Evolutionary conservation across 2,329 filamentous ascomycete genomes (phyloP).

Genomic region (Cucurbitaria berberidis): DNA sequence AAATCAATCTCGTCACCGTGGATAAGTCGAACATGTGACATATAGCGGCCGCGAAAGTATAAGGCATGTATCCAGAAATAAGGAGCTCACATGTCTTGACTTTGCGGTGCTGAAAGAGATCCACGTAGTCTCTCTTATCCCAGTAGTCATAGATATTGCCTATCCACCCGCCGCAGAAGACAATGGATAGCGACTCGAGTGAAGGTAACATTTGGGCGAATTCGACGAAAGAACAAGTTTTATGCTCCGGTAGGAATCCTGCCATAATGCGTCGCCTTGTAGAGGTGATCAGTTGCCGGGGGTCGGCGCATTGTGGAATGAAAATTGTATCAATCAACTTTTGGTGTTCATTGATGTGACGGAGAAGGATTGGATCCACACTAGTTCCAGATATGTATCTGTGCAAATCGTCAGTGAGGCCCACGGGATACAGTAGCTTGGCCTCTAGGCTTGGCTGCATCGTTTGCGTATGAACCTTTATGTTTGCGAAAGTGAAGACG

Average conservation of each 20-base stretch:
- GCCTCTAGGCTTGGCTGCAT: not conserved
- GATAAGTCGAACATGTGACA: constrained; percentile 4
- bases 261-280: not conserved
- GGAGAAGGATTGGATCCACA: not conserved
- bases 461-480: not conserved
- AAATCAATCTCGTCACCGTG: constrained; percentile 2
- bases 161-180: not conserved
- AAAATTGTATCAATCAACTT: not conserved
- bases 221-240: not conserved
- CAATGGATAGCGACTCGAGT: constrained; percentile 6
- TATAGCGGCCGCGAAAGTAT: not conserved
- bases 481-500: not conserved
- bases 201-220: not conserved
- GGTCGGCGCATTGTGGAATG: not conserved
- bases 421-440: not conserved
- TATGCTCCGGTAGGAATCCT: not conserved
- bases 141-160: not conserved
- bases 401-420: not conserved
- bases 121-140: not conserved
- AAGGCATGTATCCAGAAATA: constrained; percentile 4
- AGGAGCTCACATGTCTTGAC: not conserved
- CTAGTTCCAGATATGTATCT: constrained; percentile 1
- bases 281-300: not conserved
- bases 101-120: not conserved
- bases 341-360: not conserved